These are phyloP conservation scores for Capsicum chinense DNA, from an alignment of 257 asterid species.

Conservation along the genomic window DNA sequence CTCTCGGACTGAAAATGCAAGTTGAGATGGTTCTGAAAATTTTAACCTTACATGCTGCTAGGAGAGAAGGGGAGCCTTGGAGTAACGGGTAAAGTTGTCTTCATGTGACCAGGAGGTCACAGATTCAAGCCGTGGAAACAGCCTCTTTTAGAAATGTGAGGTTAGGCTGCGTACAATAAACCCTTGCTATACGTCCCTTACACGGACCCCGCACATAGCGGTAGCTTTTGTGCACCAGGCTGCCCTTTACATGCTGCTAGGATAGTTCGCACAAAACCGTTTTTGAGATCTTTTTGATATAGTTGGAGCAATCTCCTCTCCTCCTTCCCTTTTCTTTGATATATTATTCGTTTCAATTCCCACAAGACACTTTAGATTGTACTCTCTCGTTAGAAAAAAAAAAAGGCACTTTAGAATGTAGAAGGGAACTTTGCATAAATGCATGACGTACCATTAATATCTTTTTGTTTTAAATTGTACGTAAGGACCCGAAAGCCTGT, in stretches of 20 bases:
- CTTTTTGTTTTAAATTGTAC: neutral
- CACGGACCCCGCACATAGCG: too few relatives aligned
- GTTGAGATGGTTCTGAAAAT: neutral
- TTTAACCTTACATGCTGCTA: neutral
- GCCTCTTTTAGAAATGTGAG: too few relatives aligned
- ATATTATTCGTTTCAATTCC: neutral
- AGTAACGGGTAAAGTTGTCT: too few relatives aligned
- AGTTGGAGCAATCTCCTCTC: neutral
- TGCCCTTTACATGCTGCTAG: neutral
- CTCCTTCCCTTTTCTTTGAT: neutral
- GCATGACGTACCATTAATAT: neutral
- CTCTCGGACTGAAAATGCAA: neutral
- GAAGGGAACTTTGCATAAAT: neutral
- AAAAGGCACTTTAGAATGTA: neutral
- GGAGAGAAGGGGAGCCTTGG: too few relatives aligned
- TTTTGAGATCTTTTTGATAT: neutral
- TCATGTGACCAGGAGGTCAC: too few relatives aligned
- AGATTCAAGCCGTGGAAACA: too few relatives aligned
- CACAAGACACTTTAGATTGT: neutral
- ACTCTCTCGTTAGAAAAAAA: too few relatives aligned
- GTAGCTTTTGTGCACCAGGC: too few relatives aligned
- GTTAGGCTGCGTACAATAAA: too few relatives aligned
- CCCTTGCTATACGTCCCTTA: too few relatives aligned
- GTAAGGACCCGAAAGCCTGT: neutral
- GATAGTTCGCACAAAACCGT: neutral